These are phyloP conservation scores for Selaginella tamariscina DNA, from an alignment of 75 land plant genomes.

Conservation along the genomic window DNA sequence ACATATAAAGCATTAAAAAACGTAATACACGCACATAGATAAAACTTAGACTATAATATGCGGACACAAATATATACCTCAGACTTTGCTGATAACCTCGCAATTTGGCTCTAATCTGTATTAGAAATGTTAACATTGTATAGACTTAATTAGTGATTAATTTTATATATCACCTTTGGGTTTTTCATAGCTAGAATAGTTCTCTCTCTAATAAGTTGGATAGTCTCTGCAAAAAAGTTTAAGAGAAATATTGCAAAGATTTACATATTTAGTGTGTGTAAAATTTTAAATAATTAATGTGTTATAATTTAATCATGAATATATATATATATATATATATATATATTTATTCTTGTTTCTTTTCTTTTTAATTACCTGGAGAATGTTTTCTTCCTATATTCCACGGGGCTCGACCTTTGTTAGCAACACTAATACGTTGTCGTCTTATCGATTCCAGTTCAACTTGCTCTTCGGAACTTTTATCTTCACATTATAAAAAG, in stretches of 20 bases:
- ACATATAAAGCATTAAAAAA: neutral
- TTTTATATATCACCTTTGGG: constrained; percentile 93
- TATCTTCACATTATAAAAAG: neutral
- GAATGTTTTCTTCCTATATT: constrained; percentile 82
- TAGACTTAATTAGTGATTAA: no score
- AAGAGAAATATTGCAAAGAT: no score
- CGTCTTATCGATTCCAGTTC: constrained; percentile 19
- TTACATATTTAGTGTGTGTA: no score
- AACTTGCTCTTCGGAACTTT: neutral
- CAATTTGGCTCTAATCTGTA: constrained; percentile 23
- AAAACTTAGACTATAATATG: neutral
- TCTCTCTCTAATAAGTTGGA: constrained; percentile 48
- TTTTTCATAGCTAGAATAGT: constrained; percentile 52
- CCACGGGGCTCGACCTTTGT: constrained; percentile 85
- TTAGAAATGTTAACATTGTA: no score
- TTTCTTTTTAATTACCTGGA: constrained; percentile 20
- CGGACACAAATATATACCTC: constrained; percentile 9
- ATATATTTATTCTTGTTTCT: no score
- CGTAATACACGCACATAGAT: neutral
- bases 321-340: no score
- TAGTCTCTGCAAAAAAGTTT: constrained; percentile 50
- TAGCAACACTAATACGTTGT: constrained; percentile 53
- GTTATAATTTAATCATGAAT: no score
- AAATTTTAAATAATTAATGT: no score
- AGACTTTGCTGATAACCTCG: constrained; percentile 8